Evolutionary conservation across 2,329 filamentous ascomycete genomes (phyloP).

Genomic region (Chrysoporthe puriensis): DNA sequence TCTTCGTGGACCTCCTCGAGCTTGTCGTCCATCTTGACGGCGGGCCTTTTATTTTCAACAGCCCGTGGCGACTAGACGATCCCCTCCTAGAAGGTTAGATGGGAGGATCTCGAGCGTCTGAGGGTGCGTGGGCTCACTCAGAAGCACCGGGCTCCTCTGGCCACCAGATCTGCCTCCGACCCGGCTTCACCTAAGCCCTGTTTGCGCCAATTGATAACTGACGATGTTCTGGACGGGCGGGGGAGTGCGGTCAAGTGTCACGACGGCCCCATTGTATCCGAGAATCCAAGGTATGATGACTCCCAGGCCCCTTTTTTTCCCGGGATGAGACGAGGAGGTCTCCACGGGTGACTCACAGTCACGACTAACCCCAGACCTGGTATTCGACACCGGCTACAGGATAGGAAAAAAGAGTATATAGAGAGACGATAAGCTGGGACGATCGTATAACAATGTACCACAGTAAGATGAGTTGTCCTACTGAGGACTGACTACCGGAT

Average conservation of each 20-base stretch:
- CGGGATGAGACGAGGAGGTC: neutral
- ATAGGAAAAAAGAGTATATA: no score
- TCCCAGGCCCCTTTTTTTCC: neutral
- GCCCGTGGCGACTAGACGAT: neutral
- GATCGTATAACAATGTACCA: neutral
- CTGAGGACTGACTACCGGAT: neutral
- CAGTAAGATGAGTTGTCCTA: neutral
- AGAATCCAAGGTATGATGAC: neutral
- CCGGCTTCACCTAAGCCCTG: neutral
- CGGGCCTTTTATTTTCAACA: neutral
- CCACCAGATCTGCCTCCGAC: neutral
- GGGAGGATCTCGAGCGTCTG: neutral
- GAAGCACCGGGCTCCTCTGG: neutral
- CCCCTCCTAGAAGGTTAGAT: neutral
- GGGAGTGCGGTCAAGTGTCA: neutral
- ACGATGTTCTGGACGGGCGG: neutral
- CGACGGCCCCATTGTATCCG: neutral
- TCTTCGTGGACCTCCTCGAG: slow-evolving; percentile 41
- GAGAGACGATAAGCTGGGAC: no score
- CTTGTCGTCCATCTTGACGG: slow-evolving; percentile 20
- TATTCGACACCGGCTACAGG: neutral
- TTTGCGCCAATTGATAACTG: neutral
- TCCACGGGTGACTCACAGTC: neutral
- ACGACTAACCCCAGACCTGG: neutral
- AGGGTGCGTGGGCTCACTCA: neutral